Percentiles rank a stretch among this genome's conserved stretches.
Evolutionary conservation across 805 yeast species (phyloP).

Genomic region (Monosporozyma siamensis): DNA sequence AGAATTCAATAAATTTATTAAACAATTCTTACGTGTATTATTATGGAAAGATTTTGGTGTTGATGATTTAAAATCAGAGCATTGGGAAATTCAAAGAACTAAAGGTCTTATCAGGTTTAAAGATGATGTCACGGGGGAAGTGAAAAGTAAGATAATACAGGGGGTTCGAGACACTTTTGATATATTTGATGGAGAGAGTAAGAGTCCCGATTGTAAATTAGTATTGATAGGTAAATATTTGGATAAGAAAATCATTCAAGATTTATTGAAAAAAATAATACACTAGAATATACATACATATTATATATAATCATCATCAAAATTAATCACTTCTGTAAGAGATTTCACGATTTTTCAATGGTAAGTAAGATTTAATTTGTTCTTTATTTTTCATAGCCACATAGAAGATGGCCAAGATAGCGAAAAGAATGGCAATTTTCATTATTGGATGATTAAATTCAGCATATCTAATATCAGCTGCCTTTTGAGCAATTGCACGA

Average conservation of each 20-base stretch:
- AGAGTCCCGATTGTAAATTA: conserved; percentile 39
- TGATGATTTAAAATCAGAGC: conserved; percentile 13
- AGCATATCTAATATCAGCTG: conserved; percentile 13
- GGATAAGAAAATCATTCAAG: conserved; percentile 28
- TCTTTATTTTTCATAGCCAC: conserved; percentile 1
- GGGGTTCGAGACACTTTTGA: conserved; percentile 94
- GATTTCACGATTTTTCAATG: neutral
- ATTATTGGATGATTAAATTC: conserved; percentile 17
- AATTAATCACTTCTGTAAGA: neutral
- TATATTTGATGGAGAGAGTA: conserved; percentile 39
- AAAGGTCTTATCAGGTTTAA: conserved; percentile 62
- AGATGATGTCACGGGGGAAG: conserved; percentile 15
- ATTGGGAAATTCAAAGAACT: conserved; percentile 63
- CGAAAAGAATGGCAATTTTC: conserved; percentile 7
- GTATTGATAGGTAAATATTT: conserved; percentile 71
- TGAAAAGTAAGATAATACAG: conserved; percentile 55
- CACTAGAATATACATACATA: neutral
- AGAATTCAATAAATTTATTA: conserved; percentile 42
- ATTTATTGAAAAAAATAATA: conserved; percentile 11
- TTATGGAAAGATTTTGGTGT: conserved; percentile 58
- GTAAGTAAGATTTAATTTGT: neutral
- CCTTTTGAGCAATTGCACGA: conserved; percentile 10
- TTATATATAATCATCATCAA: neutral
- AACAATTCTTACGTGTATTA: conserved; percentile 51
- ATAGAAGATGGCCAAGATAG: conserved; percentile 1